Conservation (phyloP, 495 filamentous ascomycete species). For the Peziza echinospora region DNA sequence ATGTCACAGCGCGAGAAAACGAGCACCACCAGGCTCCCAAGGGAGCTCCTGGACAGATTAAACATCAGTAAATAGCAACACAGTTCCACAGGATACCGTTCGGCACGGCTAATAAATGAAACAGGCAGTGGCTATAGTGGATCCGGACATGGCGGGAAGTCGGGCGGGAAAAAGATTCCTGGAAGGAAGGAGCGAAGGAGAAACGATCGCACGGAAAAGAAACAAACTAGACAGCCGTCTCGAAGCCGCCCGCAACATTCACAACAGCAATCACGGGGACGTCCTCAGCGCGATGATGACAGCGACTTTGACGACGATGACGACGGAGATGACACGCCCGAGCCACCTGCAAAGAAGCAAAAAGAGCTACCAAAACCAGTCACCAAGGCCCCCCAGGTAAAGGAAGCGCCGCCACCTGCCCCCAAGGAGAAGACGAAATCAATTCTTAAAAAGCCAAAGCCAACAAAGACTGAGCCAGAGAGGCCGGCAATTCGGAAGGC, state of each 20-base stretch:
- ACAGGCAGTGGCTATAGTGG: background rate
- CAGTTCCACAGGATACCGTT: background rate
- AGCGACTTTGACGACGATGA: conserved; percentile 11
- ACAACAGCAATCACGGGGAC: background rate
- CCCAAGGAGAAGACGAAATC: conserved; percentile 19
- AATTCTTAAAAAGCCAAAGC: conserved; percentile 26
- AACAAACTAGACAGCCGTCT: conserved; percentile 11
- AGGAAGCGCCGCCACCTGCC: conserved; percentile 8
- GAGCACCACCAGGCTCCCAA: conserved; percentile 42
- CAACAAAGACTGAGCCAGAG: conserved; percentile 1
- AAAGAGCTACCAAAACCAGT: conserved; percentile 12
- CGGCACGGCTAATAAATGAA: no score
- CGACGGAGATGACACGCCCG: conserved; percentile 14
- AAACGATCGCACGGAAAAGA: conserved; percentile 26
- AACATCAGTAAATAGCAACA: conserved; percentile 22
- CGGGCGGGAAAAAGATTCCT: conserved; percentile 4
- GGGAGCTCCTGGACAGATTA: conserved; percentile 35
- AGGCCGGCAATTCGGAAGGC: conserved; percentile 27
- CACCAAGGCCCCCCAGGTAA: no score
- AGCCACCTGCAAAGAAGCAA: conserved; percentile 12
- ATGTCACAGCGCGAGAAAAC: conserved; percentile 10
- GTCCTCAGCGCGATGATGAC: conserved; percentile 4
- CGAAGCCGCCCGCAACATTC: conserved; percentile 1
- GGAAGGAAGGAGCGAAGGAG: conserved; percentile 31
- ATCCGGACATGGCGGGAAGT: background rate